Evolutionary conservation across 768 basidiomycete genomes (phyloP).

Genomic region (Podaxis mareebaensis): DNA sequence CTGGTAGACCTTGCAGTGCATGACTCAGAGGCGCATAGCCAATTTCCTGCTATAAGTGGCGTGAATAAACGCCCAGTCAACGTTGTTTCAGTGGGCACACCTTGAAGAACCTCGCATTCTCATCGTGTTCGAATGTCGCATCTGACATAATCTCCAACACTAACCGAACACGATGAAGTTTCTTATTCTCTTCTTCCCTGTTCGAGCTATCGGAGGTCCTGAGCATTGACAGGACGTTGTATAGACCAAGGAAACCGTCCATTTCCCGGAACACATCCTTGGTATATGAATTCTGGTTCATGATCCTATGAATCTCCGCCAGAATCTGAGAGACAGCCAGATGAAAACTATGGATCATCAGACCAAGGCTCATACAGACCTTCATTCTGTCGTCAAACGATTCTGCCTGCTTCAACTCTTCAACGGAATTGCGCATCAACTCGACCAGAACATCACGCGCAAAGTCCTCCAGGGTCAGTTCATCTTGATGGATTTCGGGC

Average conservation of each 20-base stretch:
- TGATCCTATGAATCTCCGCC: constrained; percentile 64
- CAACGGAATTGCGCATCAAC: constrained; percentile 69
- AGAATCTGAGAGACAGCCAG: constrained; percentile 44
- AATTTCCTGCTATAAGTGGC: constrained; percentile 45
- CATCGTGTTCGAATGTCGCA: constrained; percentile 54
- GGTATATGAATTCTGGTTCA: constrained; percentile 64
- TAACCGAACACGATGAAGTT: constrained; percentile 56
- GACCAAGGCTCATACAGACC: constrained; percentile 38
- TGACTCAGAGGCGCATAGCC: constrained; percentile 66
- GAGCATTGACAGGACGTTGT: constrained; percentile 69
- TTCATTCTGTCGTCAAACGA: constrained; percentile 38
- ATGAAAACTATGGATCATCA: neutral
- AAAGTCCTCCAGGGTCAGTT: constrained; percentile 64
- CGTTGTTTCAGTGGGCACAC: constrained; percentile 38
- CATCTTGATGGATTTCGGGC: constrained; percentile 38
- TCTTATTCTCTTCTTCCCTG: constrained; percentile 35
- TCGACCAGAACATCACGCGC: constrained; percentile 72
- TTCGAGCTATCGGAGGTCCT: constrained; percentile 31
- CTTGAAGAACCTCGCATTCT: constrained; percentile 66
- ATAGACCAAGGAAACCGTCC: constrained; percentile 77
- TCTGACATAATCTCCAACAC: constrained; percentile 67
- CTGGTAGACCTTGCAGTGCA: constrained; percentile 55
- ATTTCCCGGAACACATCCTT: constrained; percentile 80
- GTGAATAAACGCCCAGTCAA: constrained; percentile 6
- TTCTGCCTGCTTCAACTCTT: constrained; percentile 63